Evolutionary conservation across 106 monocot species (phyloP).

Genomic region (Ottelia alismoides): DNA sequence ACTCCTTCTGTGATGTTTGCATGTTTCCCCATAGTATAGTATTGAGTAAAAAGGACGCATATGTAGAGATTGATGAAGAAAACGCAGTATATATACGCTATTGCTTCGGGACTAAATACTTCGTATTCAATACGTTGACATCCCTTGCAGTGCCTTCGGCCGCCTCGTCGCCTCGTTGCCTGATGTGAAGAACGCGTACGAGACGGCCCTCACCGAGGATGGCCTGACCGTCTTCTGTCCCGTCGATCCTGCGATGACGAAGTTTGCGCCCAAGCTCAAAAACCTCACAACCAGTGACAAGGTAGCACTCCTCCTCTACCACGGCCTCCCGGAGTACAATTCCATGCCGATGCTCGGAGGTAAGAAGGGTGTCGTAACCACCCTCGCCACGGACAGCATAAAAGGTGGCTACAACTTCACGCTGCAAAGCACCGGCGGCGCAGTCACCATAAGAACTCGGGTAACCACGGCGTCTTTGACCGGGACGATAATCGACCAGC

Average conservation of each 20-base stretch:
- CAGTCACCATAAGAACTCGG: conserved; percentile 27
- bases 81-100: too few relatives aligned
- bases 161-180: conserved; percentile 23
- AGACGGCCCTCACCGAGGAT: conserved; percentile 18
- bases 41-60: too few relatives aligned
- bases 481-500: conserved; percentile 35
- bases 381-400: conserved; percentile 66
- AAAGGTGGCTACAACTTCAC: conserved; percentile 46
- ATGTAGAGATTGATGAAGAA: too few relatives aligned
- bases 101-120: too few relatives aligned
- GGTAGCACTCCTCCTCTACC: conserved; percentile 53
- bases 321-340: conserved; percentile 52
- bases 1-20: too few relatives aligned
- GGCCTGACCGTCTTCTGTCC: conserved; percentile 76
- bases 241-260: conserved; percentile 35
- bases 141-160: conserved; percentile 31
- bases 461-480: conserved; percentile 19
- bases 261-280: conserved; percentile 54
- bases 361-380: conserved; percentile 39
- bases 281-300: conserved; percentile 50
- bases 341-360: conserved; percentile 41
- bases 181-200: conserved; percentile 27
- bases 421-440: conserved; percentile 39
- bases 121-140: too few relatives aligned
- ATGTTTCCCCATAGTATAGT: too few relatives aligned